Evolutionary conservation across 176 grass and related monocot genomes (phyloP).

Genomic region (Oryza longistaminata): DNA sequence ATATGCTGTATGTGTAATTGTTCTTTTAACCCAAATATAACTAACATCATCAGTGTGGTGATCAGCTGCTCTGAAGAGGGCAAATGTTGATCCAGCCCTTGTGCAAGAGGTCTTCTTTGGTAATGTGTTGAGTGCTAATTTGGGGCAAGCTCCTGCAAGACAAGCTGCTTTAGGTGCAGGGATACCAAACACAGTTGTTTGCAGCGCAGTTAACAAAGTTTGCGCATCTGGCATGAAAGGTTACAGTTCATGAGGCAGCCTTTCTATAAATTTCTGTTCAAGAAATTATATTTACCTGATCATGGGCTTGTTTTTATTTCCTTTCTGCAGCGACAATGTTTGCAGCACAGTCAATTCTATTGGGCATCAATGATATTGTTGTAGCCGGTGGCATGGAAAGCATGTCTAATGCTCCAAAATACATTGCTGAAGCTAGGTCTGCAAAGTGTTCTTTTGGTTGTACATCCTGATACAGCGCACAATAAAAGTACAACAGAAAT

Average conservation of each 20-base stretch:
- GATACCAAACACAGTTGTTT: slow-evolving; percentile 87
- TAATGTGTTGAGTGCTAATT: slow-evolving; percentile 94
- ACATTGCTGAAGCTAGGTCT: slow-evolving; percentile 87
- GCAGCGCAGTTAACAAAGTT: slow-evolving; percentile 85
- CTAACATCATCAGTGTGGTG: slow-evolving; percentile 23
- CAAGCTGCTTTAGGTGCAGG: slow-evolving; percentile 88
- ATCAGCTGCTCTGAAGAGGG: slow-evolving; percentile 73
- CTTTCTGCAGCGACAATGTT: slow-evolving; percentile 71
- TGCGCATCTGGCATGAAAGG: slow-evolving; percentile 97
- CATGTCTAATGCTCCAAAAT: slow-evolving; percentile 99
- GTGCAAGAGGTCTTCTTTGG: slow-evolving; percentile 93
- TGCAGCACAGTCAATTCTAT: slow-evolving; percentile 80
- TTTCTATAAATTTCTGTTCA: neutral
- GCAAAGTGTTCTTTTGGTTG: slow-evolving; percentile 1
- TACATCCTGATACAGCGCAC: neutral
- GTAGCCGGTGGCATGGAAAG: slow-evolving; percentile 97
- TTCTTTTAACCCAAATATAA: neutral
- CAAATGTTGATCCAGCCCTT: slow-evolving; percentile 68
- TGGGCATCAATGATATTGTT: slow-evolving; percentile 88
- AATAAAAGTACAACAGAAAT: neutral
- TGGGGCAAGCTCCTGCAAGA: slow-evolving; percentile 90
- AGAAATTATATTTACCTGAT: neutral
- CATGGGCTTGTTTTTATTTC: neutral
- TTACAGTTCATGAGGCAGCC: slow-evolving; percentile 5
- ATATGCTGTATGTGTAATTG: neutral